phyloP scores from a whole-genome alignment of 305 asterid genomes.

The Withania somnifera region DNA sequence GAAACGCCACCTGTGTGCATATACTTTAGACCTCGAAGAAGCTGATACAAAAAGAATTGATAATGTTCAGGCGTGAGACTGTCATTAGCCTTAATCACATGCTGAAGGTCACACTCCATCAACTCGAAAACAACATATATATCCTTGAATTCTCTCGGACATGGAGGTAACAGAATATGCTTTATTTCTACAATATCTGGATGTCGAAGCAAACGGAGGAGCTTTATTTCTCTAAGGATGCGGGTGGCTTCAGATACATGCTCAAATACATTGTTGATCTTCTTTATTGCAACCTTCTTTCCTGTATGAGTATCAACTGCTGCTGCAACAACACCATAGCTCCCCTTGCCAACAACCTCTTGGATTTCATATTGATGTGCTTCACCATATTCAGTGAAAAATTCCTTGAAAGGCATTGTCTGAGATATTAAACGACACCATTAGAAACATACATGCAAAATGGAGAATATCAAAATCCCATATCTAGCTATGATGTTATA shows the following conservation, averaged over 20 bases:
- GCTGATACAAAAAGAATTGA: constrained; percentile 92
- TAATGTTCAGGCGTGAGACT: constrained; percentile 88
- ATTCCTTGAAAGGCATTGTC: constrained; percentile 72
- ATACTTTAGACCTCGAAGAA: constrained; percentile 86
- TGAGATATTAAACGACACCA: constrained; percentile 17
- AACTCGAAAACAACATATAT: constrained; percentile 85
- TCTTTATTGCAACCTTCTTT: constrained; percentile 86
- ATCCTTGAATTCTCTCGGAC: constrained; percentile 87
- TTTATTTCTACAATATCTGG: constrained; percentile 87
- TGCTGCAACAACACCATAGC: constrained; percentile 93
- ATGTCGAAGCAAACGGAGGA: constrained; percentile 72
- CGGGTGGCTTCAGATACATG: constrained; percentile 94
- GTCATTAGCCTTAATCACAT: constrained; percentile 76
- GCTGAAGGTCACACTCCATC: constrained; percentile 98
- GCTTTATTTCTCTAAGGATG: constrained; percentile 88
- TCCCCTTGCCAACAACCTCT: constrained; percentile 98
- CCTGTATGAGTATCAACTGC: constrained; percentile 97
- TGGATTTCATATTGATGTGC: constrained; percentile 72
- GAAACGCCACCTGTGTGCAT: constrained; percentile 63
- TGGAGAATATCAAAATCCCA: neutral
- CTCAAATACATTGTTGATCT: constrained; percentile 68
- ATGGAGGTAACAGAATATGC: constrained; percentile 85
- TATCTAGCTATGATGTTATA: neutral
- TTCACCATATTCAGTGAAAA: constrained; percentile 94
- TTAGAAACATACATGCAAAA: constrained; percentile 6